Base-by-base conservation (phyloP, 306 rosid species). In the Rosa persica region DNA sequence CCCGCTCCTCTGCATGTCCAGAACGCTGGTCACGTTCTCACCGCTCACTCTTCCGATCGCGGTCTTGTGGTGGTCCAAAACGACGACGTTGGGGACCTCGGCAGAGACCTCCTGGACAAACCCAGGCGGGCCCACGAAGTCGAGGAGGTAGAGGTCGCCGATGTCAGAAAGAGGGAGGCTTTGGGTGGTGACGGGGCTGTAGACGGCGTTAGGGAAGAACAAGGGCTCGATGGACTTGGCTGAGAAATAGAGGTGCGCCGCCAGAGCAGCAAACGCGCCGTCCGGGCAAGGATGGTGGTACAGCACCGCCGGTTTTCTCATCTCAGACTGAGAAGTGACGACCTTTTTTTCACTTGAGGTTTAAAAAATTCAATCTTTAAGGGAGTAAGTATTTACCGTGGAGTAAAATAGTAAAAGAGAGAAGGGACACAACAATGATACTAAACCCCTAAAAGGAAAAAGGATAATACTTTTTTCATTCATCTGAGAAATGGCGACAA, bases 281-380 rank as follows among this genome's bases (percentile, higher is more conserved):
- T 94, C 98, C 1, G 97, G 97, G 72, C 98, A 94, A 0, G 97
- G 97, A 38, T 92, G 92, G 79, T 92, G 98, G 72, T 94, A 92
- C 0, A 94, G 88, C 75, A 94, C 80, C 3, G 98, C 98, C 20
- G 89, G 70, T 39, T 38, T 68, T 70, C 38, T 78, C 43, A 42
- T 69, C 23, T 25, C 39, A 8, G 4, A 55, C 12, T n/a, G 5
- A 39, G 0, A 30, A 30, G 34, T 30, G n/a, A n/a, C n/a, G n/a
- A n/a, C n/a, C n/a, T 3, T 30, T 2, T 30, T 30, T 30, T 30
- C 36, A 30, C 36, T 30, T 30, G 1, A 3, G 34, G 34, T 30
- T 30, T 30, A n/a, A n/a, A n/a, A n/a, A n/a, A n/a, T n/a, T n/a
- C n/a, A n/a, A n/a, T n/a, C n/a, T n/a, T n/a, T n/a, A n/a, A n/a